Evolutionary conservation across 1,139 yeast genomes (phyloP).

Genomic region (Tardiomyces blankii): DNA sequence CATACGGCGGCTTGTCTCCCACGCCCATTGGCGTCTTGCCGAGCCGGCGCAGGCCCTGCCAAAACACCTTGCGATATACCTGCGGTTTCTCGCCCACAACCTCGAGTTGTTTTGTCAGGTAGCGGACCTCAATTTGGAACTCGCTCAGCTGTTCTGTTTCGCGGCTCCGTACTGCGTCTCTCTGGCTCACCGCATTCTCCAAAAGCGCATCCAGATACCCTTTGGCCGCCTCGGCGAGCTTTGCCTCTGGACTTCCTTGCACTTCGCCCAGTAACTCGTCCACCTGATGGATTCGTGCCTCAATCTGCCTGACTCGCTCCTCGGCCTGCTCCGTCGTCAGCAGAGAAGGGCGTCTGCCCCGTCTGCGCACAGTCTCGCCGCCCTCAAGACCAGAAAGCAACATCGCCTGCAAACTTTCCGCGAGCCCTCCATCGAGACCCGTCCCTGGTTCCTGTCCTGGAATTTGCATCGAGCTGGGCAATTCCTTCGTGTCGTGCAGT

Average conservation of each 20-base stretch:
- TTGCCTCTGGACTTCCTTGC: background rate
- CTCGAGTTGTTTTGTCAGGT: conserved; percentile 3
- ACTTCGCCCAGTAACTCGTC: background rate
- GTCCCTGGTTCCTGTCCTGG: too few species aligned
- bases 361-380: background rate
- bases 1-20: conserved; percentile 12
- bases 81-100: conserved; percentile 4
- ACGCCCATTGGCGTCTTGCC: conserved; percentile 3
- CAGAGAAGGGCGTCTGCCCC: background rate
- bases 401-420: too few species aligned
- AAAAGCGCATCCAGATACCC: background rate
- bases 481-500: background rate
- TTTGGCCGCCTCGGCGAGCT: background rate
- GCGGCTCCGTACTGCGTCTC: background rate
- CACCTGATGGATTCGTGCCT: background rate
- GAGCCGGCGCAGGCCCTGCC: conserved; percentile 7
- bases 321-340: background rate
- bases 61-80: conserved; percentile 6
- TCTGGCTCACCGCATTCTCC: background rate
- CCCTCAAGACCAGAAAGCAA: too few species aligned
- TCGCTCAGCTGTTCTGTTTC: background rate
- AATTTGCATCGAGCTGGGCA: too few species aligned
- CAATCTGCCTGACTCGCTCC: background rate
- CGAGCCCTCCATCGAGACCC: too few species aligned
- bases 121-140: background rate